A percentile compares a stretch with the other conserved stretches of the same genome.
phyloP scores from a whole-genome alignment of 176 grass and related monocot genomes.

The Phyllostachys edulis region DNA sequence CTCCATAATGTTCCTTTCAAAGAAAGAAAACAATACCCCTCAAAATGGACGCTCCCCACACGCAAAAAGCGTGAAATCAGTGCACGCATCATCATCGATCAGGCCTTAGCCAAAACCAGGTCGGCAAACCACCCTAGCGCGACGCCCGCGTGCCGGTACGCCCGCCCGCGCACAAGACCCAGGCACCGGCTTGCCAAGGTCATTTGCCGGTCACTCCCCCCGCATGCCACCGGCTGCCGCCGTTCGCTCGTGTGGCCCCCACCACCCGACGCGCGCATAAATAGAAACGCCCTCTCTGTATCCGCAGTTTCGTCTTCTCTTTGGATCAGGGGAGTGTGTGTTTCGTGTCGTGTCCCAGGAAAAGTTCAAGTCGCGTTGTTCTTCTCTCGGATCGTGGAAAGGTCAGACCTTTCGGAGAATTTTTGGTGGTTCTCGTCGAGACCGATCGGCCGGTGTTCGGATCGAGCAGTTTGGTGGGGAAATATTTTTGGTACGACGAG shows the following conservation, averaged over 20 bases:
- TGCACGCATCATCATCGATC: not conserved
- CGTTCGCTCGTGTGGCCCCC: not conserved
- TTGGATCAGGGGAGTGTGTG: conserved; percentile 17
- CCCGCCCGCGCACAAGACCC: not conserved
- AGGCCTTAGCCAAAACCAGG: not conserved
- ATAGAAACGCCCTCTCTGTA: conserved; percentile 10
- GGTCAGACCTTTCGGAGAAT: conserved; percentile 7
- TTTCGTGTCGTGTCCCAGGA: not conserved
- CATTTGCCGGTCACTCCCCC: conserved; percentile 24
- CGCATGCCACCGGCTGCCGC: not conserved
- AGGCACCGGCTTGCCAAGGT: not conserved
- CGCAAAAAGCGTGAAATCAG: conserved; percentile 25
- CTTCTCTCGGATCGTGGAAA: conserved; percentile 32
- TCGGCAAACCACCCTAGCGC: not conserved
- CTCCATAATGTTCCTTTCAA: not conserved
- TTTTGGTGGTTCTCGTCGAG: not conserved
- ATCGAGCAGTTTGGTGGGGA: not conserved
- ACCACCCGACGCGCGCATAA: conserved; percentile 18
- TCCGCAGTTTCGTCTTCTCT: conserved; percentile 24
- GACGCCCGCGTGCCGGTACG: conserved; percentile 16
- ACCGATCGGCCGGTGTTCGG: not conserved
- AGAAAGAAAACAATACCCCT: not conserved
- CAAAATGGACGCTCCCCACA: not conserved
- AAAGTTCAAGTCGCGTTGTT: conserved; percentile 17
- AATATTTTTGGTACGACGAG: not conserved